Evolutionary conservation across 768 basidiomycete species (phyloP), one percentile per base, ranked within the genome.

Genomic region (Grammothele lineata): DNA sequence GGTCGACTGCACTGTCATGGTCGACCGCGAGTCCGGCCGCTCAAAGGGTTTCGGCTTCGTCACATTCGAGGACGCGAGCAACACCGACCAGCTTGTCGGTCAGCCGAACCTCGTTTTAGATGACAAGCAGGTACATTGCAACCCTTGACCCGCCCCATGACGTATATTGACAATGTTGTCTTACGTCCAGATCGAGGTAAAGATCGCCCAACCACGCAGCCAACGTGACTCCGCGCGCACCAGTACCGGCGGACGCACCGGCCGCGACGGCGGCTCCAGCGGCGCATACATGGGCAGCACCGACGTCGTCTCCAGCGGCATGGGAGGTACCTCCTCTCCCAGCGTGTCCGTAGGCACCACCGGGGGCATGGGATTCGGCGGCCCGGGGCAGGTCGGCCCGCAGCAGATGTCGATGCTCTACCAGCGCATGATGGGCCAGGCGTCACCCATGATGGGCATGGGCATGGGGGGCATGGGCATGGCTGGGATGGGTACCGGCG

Each of bases 1-100:
- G 54, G 86, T 95, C 62, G 95, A 98, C 64, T 92, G 93, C 45
- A 96, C 94, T 0, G 92, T 98, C 59, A 98, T 98, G 95, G 77
- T 95, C 57, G 95, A 98, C 66, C 83, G 92, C 43, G 92, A 95
- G 64, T 91, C 91, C 8, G 86, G 87, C 19, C 70, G 92, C 40
- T 92, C 88, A 68, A 94, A 97, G 67, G 95, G 95, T 7, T 98
- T 98, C 57, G 95, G 93, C 0, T 98, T 98, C 62, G 88, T 97
- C 22, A 94, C 91, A 0, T 94, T 95, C 60, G 87, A 92, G 62
- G 87, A 91, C 51, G 84, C 86, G 21, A 82, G 85, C 54, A 88
- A 93, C 27, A 86, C 90, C 41, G 85, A 85, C 23, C 57, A 57
- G 43, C 85, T 92, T 64, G 80, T 98, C 46, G 86, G 84, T 1